These are phyloP conservation scores for Eucalyptus regnans DNA, from an alignment of 345 rosid species.

Conservation along the genomic window DNA sequence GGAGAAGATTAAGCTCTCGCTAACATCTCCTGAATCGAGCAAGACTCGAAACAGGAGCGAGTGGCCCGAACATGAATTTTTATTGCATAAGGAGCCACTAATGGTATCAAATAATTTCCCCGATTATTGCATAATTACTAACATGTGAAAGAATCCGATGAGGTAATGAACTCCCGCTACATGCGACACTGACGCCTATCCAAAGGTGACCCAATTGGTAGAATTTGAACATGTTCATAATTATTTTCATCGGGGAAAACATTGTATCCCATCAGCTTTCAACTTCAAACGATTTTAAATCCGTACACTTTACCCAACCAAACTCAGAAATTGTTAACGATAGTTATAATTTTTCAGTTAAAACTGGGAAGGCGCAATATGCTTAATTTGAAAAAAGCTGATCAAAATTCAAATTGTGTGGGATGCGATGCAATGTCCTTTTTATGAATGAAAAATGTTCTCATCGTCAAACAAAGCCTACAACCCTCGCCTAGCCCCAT, in stretches of 20 bases:
- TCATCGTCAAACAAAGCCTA: too few species aligned
- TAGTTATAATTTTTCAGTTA: rapidly evolving
- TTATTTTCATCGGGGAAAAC: too few species aligned
- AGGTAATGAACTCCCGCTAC: background rate
- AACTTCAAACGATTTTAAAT: background rate
- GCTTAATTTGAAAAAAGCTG: background rate
- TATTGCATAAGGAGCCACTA: too few species aligned
- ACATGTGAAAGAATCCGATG: too few species aligned
- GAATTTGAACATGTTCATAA: background rate
- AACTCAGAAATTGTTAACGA: background rate
- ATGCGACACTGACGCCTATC: background rate
- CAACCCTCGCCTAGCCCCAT: rapidly evolving
- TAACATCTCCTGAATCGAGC: too few species aligned
- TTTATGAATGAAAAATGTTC: too few species aligned
- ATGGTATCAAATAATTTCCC: too few species aligned
- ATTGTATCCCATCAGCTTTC: background rate
- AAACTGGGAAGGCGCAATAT: background rate
- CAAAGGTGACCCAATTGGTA: background rate
- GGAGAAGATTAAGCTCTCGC: too few species aligned
- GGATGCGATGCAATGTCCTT: background rate
- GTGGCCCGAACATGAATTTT: too few species aligned
- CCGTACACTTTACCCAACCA: background rate
- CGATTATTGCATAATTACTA: too few species aligned
- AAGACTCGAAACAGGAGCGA: too few species aligned
- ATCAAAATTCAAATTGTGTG: too few species aligned